A percentile compares a stretch with the other conserved stretches of the same genome.
phyloP scores from a whole-genome alignment of 768 basidiomycete genomes.

The Pulveroboletus sp. region DNA sequence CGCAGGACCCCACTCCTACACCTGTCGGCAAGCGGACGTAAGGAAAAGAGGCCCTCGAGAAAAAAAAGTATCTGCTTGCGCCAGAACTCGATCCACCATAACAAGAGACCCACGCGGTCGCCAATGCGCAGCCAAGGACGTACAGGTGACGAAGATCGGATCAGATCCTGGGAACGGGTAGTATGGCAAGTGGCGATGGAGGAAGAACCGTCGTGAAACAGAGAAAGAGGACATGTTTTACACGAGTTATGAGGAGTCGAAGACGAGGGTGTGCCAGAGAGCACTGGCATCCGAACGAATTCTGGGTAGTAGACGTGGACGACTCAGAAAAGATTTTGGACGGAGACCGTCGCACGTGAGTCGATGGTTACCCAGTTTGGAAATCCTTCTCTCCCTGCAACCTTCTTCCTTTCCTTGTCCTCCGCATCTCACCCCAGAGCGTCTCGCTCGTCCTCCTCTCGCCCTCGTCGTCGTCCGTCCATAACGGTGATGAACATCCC shows the following conservation, averaged over 20 bases:
- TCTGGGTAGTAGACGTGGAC: no score
- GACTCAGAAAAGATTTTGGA: no score
- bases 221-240: not conserved
- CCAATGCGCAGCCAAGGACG: not conserved
- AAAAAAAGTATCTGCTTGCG: not conserved
- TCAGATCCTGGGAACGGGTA: not conserved
- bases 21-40: not conserved
- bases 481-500: constrained; percentile 21
- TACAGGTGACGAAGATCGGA: not conserved
- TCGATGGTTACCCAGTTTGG: constrained; percentile 19
- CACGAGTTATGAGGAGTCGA: no score
- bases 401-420: constrained; percentile 15
- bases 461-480: not conserved
- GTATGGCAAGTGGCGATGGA: not conserved
- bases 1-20: not conserved
- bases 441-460: constrained; percentile 7
- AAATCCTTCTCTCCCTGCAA: constrained; percentile 23
- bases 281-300: no score
- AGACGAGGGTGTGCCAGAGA: no score
- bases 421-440: constrained; percentile 18
- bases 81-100: not conserved
- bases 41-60: not conserved
- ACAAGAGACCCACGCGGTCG: not conserved
- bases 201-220: not conserved
- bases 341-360: constrained; percentile 13